Evolutionary conservation across 2,329 filamentous ascomycete genomes (phyloP).

Genomic region (Colletotrichum zoysiae): DNA sequence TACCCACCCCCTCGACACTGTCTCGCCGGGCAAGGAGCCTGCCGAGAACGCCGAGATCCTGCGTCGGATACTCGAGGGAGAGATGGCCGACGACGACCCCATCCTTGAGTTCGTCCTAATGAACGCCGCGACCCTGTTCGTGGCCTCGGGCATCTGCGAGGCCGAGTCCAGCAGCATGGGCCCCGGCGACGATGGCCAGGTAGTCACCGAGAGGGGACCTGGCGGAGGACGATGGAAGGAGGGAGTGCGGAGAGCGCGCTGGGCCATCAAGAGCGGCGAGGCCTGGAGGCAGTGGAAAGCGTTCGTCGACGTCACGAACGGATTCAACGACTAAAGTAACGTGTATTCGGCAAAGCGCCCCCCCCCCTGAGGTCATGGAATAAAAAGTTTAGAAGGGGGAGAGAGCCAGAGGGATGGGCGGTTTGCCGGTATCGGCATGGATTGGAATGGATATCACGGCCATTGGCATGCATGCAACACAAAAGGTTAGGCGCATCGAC

Average conservation of each 20-base stretch:
- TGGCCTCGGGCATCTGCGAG: slow-evolving; percentile 88
- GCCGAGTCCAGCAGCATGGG: slow-evolving; percentile 85
- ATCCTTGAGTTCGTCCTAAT: slow-evolving; percentile 94
- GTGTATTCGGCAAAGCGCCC: too few species aligned
- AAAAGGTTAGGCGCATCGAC: background rate
- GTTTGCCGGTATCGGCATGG: background rate
- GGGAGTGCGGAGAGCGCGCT: slow-evolving; percentile 86
- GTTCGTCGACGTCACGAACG: slow-evolving; percentile 87
- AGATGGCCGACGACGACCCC: slow-evolving; percentile 81
- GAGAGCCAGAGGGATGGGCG: background rate
- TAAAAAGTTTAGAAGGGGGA: background rate
- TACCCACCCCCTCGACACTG: slow-evolving; percentile 78
- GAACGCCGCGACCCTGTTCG: slow-evolving; percentile 91
- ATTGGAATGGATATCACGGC: slow-evolving; percentile 21
- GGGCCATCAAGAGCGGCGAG: slow-evolving; percentile 88
- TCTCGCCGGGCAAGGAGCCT: slow-evolving; percentile 88
- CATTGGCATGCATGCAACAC: slow-evolving; percentile 6
- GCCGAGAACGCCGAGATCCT: slow-evolving; percentile 89
- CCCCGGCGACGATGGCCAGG: slow-evolving; percentile 81
- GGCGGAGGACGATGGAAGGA: slow-evolving; percentile 95
- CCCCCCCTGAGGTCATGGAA: background rate
- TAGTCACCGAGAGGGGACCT: slow-evolving; percentile 85
- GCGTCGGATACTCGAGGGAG: slow-evolving; percentile 78
- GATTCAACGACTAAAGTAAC: slow-evolving; percentile 8
- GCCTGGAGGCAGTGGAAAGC: slow-evolving; percentile 85